Evolutionary conservation across 306 rosid species (phyloP).

Genomic region (Fragaria vesca): DNA sequence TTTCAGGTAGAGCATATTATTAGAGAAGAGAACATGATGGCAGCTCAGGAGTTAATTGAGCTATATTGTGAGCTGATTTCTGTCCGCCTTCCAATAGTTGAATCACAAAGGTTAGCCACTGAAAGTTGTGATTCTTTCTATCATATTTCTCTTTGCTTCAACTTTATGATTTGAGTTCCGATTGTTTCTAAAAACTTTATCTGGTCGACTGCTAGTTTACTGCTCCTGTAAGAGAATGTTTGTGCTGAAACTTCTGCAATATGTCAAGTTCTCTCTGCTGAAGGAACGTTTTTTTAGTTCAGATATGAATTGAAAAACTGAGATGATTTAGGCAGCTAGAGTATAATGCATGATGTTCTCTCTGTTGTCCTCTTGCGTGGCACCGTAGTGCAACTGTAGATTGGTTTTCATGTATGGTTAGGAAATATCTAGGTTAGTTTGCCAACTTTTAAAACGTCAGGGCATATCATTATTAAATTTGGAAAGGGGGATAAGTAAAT

Average conservation of each 20-base stretch:
- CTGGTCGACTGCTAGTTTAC: background rate
- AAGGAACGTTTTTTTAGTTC: background rate
- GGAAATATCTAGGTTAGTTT: background rate
- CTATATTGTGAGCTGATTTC: constrained; percentile 77
- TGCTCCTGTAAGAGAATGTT: background rate
- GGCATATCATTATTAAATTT: background rate
- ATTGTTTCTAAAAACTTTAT: background rate
- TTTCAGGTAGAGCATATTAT: constrained; percentile 90
- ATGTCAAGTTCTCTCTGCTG: background rate
- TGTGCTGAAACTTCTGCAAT: background rate
- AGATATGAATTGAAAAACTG: background rate
- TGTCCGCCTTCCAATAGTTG: constrained; percentile 90
- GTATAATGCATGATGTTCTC: background rate
- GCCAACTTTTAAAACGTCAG: background rate
- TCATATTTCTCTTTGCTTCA: constrained; percentile 1
- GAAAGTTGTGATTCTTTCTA: background rate
- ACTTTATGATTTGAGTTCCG: background rate
- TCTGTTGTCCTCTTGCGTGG: background rate
- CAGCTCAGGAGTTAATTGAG: constrained; percentile 93
- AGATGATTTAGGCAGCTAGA: background rate
- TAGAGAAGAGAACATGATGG: constrained; percentile 98
- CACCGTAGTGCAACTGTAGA: background rate
- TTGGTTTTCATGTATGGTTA: background rate
- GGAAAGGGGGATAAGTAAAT: background rate
- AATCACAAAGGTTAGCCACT: constrained; percentile 64